phyloP scores from a whole-genome alignment of 805 yeast species.

The Myxozyma udenii region DNA sequence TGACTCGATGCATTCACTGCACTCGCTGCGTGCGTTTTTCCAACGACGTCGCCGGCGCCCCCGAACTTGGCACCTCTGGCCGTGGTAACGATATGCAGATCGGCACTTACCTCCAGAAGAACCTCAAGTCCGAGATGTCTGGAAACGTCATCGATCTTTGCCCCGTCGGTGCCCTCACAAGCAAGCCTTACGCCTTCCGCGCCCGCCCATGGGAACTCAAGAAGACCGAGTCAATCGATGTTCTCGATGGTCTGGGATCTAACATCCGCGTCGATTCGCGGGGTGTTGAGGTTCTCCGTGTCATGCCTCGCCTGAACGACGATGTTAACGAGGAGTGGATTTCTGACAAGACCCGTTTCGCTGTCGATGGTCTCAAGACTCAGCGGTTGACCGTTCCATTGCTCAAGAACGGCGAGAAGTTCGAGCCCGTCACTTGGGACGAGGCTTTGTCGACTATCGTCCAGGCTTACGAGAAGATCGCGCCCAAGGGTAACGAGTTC shows the following conservation, averaged over 20 bases:
- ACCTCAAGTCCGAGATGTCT: constrained; percentile 77
- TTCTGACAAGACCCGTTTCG: constrained; percentile 80
- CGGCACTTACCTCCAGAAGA: constrained; percentile 83
- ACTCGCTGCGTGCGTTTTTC: constrained; percentile 86
- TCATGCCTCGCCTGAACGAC: constrained; percentile 79
- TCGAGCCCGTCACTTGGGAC: constrained; percentile 80
- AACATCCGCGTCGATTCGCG: constrained; percentile 80
- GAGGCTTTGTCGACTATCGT: constrained; percentile 73
- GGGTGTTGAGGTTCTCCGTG: constrained; percentile 84
- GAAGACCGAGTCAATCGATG: constrained; percentile 83
- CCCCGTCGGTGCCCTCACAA: constrained; percentile 89
- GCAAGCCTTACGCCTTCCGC: constrained; percentile 87
- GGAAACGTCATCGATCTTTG: constrained; percentile 86
- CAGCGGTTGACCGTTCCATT: constrained; percentile 82
- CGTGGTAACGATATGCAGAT: constrained; percentile 91
- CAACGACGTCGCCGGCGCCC: constrained; percentile 90
- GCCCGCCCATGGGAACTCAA: constrained; percentile 93
- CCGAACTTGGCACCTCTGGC: constrained; percentile 84
- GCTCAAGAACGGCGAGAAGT: constrained; percentile 63
- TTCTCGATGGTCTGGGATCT: constrained; percentile 77
- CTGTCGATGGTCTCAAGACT: constrained; percentile 79
- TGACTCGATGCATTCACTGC: constrained; percentile 92
- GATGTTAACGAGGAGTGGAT: constrained; percentile 91
- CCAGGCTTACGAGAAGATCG: constrained; percentile 52
- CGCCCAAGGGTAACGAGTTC: constrained; percentile 66